These are phyloP conservation scores for Nitzschia sp. DNA, from an alignment of 108 stramenopile genomes.

Conservation along the genomic window DNA sequence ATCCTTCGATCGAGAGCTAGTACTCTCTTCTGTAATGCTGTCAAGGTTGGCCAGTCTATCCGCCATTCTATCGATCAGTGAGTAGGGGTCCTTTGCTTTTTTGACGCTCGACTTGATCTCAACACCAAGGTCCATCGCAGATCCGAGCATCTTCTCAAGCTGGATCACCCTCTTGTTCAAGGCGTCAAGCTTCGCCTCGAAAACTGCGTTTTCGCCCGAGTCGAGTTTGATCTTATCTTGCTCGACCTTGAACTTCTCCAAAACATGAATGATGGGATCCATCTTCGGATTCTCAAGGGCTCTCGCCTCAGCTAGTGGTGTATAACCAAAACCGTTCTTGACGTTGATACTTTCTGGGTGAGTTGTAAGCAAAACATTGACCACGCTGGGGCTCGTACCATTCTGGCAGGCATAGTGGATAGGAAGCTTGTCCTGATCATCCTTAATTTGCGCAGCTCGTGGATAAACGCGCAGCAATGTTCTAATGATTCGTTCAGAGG, in stretches of 20 bases:
- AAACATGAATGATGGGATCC: slow-evolving; percentile 71
- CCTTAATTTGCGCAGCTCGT: slow-evolving; percentile 81
- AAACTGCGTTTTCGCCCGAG: slow-evolving; percentile 31
- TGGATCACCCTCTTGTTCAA: slow-evolving; percentile 44
- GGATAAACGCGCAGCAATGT: slow-evolving; percentile 80
- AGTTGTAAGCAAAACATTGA: slow-evolving; percentile 66
- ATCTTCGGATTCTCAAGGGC: slow-evolving; percentile 67
- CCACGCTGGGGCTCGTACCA: slow-evolving; percentile 58
- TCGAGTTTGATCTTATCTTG: slow-evolving; percentile 52
- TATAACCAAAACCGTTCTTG: slow-evolving; percentile 84
- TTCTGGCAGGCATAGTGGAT: slow-evolving; percentile 88
- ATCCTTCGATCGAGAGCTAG: neutral
- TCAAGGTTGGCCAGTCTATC: slow-evolving; percentile 46
- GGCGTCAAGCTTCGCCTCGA: slow-evolving; percentile 45
- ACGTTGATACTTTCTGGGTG: slow-evolving; percentile 84
- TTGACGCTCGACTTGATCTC: slow-evolving; percentile 46
- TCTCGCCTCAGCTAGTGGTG: slow-evolving; percentile 78
- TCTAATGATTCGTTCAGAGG: slow-evolving; percentile 71
- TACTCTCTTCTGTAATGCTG: neutral
- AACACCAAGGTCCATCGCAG: slow-evolving; percentile 40
- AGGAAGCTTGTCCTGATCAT: slow-evolving; percentile 88
- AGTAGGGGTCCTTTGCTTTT: slow-evolving; percentile 38
- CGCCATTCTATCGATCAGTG: slow-evolving; percentile 46
- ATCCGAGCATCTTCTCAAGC: slow-evolving; percentile 43
- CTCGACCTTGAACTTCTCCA: slow-evolving; percentile 77